A percentile compares a stretch with the other conserved stretches of the same genome.
Conservation (phyloP, 1,139 yeast species). For the Taphrina confusa region DNA sequence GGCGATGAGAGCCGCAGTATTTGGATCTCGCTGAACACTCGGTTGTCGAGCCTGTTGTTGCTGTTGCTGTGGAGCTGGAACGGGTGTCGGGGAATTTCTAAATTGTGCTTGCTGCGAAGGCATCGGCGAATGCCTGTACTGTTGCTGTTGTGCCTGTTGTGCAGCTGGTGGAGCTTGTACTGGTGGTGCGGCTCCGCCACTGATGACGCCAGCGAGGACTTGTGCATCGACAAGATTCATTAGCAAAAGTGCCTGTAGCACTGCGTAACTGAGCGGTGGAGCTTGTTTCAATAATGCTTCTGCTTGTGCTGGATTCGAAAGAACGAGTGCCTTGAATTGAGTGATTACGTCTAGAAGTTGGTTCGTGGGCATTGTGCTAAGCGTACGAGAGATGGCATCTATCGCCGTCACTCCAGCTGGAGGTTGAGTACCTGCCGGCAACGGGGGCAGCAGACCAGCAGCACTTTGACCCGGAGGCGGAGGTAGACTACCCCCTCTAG, state of each 20-base stretch:
- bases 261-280: conserved; percentile 78
- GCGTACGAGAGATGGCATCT: conserved; percentile 63
- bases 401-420: conserved; percentile 57
- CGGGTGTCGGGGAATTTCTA: conserved; percentile 40
- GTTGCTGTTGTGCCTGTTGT: conserved; percentile 35
- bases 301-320: conserved; percentile 64
- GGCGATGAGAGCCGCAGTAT: conserved; percentile 50
- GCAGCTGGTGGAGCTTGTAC: conserved; percentile 33
- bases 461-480: conserved; percentile 18
- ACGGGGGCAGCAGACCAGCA: conserved; percentile 35
- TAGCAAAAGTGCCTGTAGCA: conserved; percentile 72
- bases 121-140: conserved; percentile 35
- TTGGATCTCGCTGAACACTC: conserved; percentile 43
- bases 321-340: conserved; percentile 66
- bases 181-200: conserved; percentile 42
- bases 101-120: conserved; percentile 12
- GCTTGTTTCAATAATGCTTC: conserved; percentile 64
- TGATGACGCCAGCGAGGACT: conserved; percentile 52
- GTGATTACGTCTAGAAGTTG: conserved; percentile 59
- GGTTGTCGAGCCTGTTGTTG: conserved; percentile 16
- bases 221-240: conserved; percentile 61
- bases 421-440: conserved; percentile 38
- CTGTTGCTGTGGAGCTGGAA: background rate
- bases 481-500: conserved; percentile 26
- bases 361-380: conserved; percentile 59